Conservation (phyloP, 768 basidiomycete genomes). For the Russula sp. region DNA sequence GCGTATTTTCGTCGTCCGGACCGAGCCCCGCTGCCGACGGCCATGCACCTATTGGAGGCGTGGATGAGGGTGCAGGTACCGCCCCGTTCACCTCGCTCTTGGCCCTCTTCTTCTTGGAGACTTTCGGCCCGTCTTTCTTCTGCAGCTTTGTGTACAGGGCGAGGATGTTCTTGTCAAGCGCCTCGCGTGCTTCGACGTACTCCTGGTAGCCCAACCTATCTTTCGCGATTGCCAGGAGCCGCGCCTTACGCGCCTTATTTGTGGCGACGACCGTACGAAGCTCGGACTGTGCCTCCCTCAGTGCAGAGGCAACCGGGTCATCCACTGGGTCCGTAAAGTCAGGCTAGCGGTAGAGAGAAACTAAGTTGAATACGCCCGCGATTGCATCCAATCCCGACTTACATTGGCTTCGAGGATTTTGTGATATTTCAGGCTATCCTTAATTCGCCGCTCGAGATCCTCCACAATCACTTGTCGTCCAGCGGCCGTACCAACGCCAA, state of each 20-base stretch:
- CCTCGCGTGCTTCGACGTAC: slow-evolving; percentile 76
- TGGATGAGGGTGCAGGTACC: slow-evolving; percentile 18
- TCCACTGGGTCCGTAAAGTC: slow-evolving; percentile 76
- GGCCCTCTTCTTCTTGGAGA: slow-evolving; percentile 64
- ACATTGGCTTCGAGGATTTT: slow-evolving; percentile 64
- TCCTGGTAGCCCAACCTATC: slow-evolving; percentile 90
- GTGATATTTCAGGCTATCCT: slow-evolving; percentile 72
- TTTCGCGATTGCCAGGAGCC: slow-evolving; percentile 67
- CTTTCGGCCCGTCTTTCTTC: slow-evolving; percentile 72
- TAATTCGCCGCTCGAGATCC: slow-evolving; percentile 67
- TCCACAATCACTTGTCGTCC: slow-evolving; percentile 73
- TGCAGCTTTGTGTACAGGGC: slow-evolving; percentile 70
- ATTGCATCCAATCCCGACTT: slow-evolving; percentile 29
- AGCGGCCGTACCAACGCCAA: slow-evolving; percentile 68
- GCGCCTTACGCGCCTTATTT: slow-evolving; percentile 77
- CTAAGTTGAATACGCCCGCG: slow-evolving; percentile 17
- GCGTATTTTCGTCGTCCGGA: slow-evolving; percentile 55
- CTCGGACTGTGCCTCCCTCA: slow-evolving; percentile 81
- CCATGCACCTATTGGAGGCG: slow-evolving; percentile 43
- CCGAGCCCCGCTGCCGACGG: slow-evolving; percentile 66
- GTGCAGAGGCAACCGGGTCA: slow-evolving; percentile 86
- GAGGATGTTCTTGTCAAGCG: slow-evolving; percentile 79
- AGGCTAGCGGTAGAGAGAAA: slow-evolving; percentile 37
- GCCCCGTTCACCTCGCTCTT: slow-evolving; percentile 27
- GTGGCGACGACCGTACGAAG: slow-evolving; percentile 66